Conservation (phyloP, 148 eudicot species). For the Vaccinium corymbosum region DNA sequence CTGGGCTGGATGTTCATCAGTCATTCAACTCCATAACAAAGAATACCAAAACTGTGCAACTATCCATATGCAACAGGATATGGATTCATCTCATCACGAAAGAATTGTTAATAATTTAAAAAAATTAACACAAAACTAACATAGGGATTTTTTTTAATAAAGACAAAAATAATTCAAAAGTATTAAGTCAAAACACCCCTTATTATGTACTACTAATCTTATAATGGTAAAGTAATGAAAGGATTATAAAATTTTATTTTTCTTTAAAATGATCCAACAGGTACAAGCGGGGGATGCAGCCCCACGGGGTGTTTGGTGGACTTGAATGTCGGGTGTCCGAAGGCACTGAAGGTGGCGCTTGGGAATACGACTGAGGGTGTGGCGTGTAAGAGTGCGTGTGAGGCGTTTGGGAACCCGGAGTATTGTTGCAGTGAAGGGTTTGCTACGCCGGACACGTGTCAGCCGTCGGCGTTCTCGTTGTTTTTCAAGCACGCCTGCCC, state of each 20-base stretch:
- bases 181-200: no score
- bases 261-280: background rate
- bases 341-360: slow-evolving; percentile 49
- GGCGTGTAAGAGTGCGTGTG: slow-evolving; percentile 98
- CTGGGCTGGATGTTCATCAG: no score
- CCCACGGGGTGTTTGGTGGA: slow-evolving; percentile 87
- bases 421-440: slow-evolving; percentile 78
- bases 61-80: no score
- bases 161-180: no score
- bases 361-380: slow-evolving; percentile 42
- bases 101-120: no score
- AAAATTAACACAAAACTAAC: no score
- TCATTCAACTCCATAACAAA: no score
- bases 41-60: no score
- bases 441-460: slow-evolving; percentile 82
- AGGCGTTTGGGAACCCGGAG: slow-evolving; percentile 86
- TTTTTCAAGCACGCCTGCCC: slow-evolving; percentile 86
- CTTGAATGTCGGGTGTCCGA: slow-evolving; percentile 68
- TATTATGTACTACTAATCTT: background rate
- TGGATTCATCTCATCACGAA: no score
- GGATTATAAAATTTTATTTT: background rate
- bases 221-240: background rate
- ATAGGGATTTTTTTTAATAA: no score
- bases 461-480: slow-evolving; percentile 61
- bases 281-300: slow-evolving; percentile 58